Percentiles rank a stretch among this genome's conserved stretches.
Evolutionary conservation across 2,329 filamentous ascomycete species (phyloP).

Genomic region (Penicillium sp.): DNA sequence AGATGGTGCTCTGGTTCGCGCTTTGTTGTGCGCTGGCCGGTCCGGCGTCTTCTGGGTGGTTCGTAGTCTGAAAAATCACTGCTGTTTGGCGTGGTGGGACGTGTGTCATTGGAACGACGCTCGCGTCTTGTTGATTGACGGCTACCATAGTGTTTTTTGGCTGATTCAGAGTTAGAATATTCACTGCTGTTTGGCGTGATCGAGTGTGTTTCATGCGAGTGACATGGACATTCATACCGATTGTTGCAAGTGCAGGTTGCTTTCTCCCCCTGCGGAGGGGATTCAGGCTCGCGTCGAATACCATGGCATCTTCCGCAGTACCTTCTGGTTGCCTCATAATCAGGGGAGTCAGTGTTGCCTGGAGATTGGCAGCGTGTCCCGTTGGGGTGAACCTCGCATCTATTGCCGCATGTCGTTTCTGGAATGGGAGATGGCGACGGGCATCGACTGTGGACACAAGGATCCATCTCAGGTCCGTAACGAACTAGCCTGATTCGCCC

Average conservation of each 20-base stretch:
- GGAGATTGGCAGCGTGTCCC: constrained; percentile 1
- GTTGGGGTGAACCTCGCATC: constrained; percentile 5
- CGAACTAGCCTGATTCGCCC: constrained; percentile 4
- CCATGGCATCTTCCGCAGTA: background rate
- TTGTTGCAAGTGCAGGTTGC: background rate
- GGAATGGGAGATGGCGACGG: constrained; percentile 8
- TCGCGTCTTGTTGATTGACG: background rate
- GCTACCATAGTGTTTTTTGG: background rate
- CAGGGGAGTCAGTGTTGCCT: background rate
- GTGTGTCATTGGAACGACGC: background rate
- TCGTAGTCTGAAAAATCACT: constrained; percentile 5
- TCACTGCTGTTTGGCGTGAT: background rate
- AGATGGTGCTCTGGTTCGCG: background rate
- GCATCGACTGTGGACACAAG: constrained; percentile 3
- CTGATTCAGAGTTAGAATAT: background rate
- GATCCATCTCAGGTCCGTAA: constrained; percentile 1
- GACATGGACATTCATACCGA: background rate
- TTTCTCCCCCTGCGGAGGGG: background rate
- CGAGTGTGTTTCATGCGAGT: background rate
- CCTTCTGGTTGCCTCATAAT: background rate
- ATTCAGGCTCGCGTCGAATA: background rate
- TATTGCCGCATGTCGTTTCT: background rate
- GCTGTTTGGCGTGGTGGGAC: background rate
- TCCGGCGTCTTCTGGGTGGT: background rate
- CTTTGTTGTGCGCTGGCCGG: background rate